These are phyloP conservation scores for Capsella bursapastoris DNA, from an alignment of 345 rosid species.

Conservation along the genomic window DNA sequence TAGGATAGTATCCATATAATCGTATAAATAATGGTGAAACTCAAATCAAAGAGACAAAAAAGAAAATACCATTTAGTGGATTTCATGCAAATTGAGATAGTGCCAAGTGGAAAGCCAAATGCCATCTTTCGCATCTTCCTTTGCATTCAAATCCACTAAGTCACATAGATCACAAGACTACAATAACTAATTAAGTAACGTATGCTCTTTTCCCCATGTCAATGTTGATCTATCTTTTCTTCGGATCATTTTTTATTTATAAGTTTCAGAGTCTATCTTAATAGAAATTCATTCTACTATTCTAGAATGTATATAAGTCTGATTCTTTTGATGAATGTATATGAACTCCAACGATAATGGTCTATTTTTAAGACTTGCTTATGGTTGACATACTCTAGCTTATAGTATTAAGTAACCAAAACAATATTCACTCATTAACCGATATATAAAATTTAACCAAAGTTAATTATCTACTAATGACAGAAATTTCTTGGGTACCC, in stretches of 20 bases:
- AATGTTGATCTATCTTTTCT: background rate
- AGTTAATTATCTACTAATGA: background rate
- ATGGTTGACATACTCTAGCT: too few species aligned
- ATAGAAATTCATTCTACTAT: background rate
- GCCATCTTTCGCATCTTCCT: slow-evolving; percentile 8
- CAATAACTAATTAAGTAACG: too few species aligned
- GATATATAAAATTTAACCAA: too few species aligned
- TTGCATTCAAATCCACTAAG: slow-evolving; percentile 28
- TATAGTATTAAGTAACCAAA: too few species aligned
- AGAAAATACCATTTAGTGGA: background rate
- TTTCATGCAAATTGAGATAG: slow-evolving; percentile 28
- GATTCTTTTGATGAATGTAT: background rate
- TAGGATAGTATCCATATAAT: background rate
- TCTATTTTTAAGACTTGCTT: too few species aligned
- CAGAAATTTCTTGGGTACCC: too few species aligned
- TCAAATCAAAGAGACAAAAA: slow-evolving; percentile 1
- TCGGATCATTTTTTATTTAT: background rate
- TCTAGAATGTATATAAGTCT: background rate
- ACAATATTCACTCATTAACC: too few species aligned
- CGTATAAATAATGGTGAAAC: slow-evolving; percentile 1
- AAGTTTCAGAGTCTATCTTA: background rate
- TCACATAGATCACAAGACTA: too few species aligned
- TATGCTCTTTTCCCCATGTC: too few species aligned
- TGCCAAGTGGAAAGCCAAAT: slow-evolving; percentile 39
- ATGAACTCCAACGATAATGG: background rate